Base-by-base conservation (phyloP, 2,329 filamentous ascomycete species). In the Colletotrichum noveboracense region DNA sequence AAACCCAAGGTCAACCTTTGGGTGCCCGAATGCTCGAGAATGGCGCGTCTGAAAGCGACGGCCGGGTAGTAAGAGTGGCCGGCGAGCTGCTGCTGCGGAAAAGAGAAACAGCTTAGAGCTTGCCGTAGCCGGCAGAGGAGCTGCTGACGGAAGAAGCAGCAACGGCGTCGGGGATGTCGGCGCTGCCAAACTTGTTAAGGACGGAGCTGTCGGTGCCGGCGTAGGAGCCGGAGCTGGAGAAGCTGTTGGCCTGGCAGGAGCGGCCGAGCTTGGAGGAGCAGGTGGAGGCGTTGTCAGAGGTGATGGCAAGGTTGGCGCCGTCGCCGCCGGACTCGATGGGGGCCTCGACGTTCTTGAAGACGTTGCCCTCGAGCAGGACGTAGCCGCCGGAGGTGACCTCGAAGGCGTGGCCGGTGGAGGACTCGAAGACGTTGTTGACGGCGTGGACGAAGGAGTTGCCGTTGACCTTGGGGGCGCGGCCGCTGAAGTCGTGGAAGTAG, bases 401-500 rank as follows among this genome's bases (percentile, higher is more conserved):
- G 80, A 92, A 92, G 21, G 89, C 88, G 83, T 92, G 91, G 60
- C 88, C 88, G 24, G 83, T 81, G 82, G 88, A 89, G 80, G 90
- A 86, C 85, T 87, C 43, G 43, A 52, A 92, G 87, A 89, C 91
- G 87, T 92, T 92, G 88, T 92, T 92, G 81, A 91, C 88, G 65
- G 89, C 90, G 83, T 93, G 91, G 71, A 93, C 82, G 26, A 87
- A 84, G 65, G 91, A 86, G 71, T 90, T 90, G 82, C 89, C 89
- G 43, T 86, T 86, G 38, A 92, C 85, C 85, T 92, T 91, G 79
- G 90, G 91, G 21, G 85, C 84, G 75, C 91, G 90, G 75, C 91
- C 91, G n/a, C 86, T 88, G 70, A 88, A 88, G 82, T 91, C 86
- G 86, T 91, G 89, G 80, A 92, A 85, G 85, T 91, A 91, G 86